A percentile compares a stretch with the other conserved stretches of the same genome.
Conservation (phyloP, 371 early-diverging fungal species). For the Mortierella sp. region DNA sequence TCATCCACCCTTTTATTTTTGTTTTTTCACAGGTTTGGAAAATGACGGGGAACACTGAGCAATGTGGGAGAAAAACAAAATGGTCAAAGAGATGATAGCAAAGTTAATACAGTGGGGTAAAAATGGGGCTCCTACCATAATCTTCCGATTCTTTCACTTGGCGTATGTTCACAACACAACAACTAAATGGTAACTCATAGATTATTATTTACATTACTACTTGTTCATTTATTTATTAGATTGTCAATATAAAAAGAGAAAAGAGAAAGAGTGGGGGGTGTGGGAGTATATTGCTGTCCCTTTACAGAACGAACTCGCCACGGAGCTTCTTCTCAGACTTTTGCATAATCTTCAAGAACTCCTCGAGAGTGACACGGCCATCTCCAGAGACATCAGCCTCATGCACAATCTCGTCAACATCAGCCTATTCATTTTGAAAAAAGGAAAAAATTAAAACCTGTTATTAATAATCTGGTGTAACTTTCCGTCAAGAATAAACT, state of each 20-base stretch:
- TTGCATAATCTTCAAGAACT: slow-evolving; percentile 59
- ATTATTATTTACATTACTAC: neutral
- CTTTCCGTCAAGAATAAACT: neutral
- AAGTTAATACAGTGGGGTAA: too few species aligned
- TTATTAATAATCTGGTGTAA: neutral
- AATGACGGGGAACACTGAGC: too few species aligned
- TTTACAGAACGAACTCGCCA: slow-evolving; percentile 55
- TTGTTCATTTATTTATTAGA: neutral
- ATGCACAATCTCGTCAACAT: slow-evolving; percentile 52
- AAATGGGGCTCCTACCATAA: too few species aligned
- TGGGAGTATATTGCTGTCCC: neutral
- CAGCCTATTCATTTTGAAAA: slow-evolving; percentile 26
- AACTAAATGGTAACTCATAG: too few species aligned
- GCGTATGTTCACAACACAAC: too few species aligned
- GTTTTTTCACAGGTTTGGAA: too few species aligned
- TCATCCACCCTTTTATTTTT: too few species aligned
- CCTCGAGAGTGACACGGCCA: slow-evolving; percentile 55
- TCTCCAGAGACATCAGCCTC: slow-evolving; percentile 60
- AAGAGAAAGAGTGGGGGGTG: neutral
- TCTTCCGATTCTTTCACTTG: too few species aligned
- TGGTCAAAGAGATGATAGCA: too few species aligned
- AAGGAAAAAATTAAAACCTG: neutral
- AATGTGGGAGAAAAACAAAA: too few species aligned
- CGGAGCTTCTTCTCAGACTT: slow-evolving; percentile 59
- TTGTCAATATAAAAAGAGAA: too few species aligned